Conservation (phyloP, 257 asterid species). For the Marsdenia floribunda region DNA sequence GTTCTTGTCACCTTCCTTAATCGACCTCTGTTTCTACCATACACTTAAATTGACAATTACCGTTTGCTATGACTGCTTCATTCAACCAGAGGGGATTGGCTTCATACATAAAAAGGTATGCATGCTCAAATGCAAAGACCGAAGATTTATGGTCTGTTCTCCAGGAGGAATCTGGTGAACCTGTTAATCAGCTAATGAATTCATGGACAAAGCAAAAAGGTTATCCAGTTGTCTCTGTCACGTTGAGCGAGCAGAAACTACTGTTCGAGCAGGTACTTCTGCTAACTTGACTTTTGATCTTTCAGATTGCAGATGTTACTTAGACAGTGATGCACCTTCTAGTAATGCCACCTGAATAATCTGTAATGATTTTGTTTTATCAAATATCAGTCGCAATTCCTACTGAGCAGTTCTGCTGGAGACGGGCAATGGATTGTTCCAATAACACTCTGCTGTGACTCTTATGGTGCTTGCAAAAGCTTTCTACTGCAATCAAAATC, state of each 20-base stretch:
- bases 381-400: conserved; percentile 68
- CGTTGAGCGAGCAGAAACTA: conserved; percentile 56
- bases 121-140: conserved; percentile 88
- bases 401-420: conserved; percentile 68
- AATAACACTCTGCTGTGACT: conserved; percentile 61
- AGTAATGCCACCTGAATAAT: background rate
- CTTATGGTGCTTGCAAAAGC: conserved; percentile 64
- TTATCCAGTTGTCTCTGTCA: conserved; percentile 85
- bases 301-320: background rate
- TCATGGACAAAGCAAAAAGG: conserved; percentile 95
- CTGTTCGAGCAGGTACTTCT: conserved; percentile 78
- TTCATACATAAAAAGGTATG: conserved; percentile 68
- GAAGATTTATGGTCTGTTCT: conserved; percentile 97
- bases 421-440: conserved; percentile 97
- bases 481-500: conserved; percentile 67
- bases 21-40: background rate
- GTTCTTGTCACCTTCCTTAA: background rate
- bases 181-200: conserved; percentile 80
- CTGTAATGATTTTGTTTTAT: conserved; percentile 5
- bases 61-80: conserved; percentile 17
- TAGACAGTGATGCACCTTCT: background rate
- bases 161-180: conserved; percentile 86
- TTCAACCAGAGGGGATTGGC: conserved; percentile 75
- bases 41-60: conserved; percentile 1
- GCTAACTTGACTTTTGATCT: background rate